Evolutionary conservation across 2,329 filamentous ascomycete genomes (phyloP), one percentile per base, ranked within the genome.

Genomic region (Westerdykella sp.): DNA sequence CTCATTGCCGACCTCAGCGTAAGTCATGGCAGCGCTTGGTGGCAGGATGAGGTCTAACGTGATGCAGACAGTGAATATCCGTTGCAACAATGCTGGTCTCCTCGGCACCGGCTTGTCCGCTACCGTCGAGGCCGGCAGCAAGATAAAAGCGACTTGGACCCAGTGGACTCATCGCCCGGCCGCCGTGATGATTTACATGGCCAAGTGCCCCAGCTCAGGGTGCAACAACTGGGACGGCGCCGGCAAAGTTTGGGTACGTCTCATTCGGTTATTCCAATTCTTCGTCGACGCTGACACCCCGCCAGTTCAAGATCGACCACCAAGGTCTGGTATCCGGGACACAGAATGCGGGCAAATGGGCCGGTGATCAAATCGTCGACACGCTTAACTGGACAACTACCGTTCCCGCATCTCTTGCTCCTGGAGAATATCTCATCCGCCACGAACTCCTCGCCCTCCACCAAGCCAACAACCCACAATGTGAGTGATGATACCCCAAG

Each of bases 101-200:
- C 45, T 55, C 2, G 59, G 59, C 22, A 62, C 56, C 6, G 59
- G 59, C 14, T 58, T 73, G 5, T 63, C 61, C 28, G 76, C 73
- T 1, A 63, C 67, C 25, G 62, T 76, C 45, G 59, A 67, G 5
- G 73, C 76, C 5, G 77, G 77, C 30, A 52, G 62, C 14, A 70
- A 66, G 36, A 64, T 79, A 41, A 73, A 72, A 9, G 73, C 76
- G 13, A 62, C 71, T 50, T 79, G 76, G 75, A 57, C 62, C 32
- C 76, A 79, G 61, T 79, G 76, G 76, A 78, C 76, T 2, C 75
- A 79, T 56, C 60, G 68, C 32, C 76, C 79, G 48, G 74, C 76
- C 3, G 73, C 76, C 13, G 71, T 80, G 39, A 71, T 78, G 64
- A 74, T 79, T 12, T 79, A 75, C 61, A 62, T 68, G 56, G 66